Base-by-base conservation (phyloP, 345 rosid species). In the Mangifera indica region DNA sequence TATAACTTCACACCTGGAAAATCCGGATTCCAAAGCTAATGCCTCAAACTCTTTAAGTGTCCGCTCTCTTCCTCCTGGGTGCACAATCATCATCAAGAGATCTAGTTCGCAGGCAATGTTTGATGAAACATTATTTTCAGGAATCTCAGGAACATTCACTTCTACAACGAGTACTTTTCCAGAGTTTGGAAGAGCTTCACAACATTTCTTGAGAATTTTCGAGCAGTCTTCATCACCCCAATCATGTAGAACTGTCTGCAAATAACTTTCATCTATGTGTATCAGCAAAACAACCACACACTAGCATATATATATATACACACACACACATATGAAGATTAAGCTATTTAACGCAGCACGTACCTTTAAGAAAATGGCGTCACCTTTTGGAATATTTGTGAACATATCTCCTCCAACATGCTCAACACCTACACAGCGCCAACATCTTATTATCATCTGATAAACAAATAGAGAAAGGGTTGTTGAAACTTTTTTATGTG, bases 341-440 rank as follows among this genome's bases (percentile, higher is more conserved):
- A 49, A 49, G 15, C 15, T 12, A 4, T 4, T 49, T 13, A 89
- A 91, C 96, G 89, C 91, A 74, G 89, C 91, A 74, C 89, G 91
- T 14, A 97, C 96, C 46, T 95, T 93, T 60, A 89, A 85, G 12
- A 48, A 48, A 12, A 48, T 48, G 52, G 52, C 18, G 5, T 46
- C 51, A 10, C 51, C 51, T 46, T 7, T 46, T 1, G 51, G 17
- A 46, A 46, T 10, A 11, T 10, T 3, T 2, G 13, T 2, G 9
- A 46, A 46, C 51, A 46, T 46, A 46, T 46, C 51, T 46, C 17
- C 51, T 13, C 51, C 51, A 9, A 46, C 13, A 71, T 87, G 91
- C 75, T 93, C 83, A 63, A 90, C 87, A 37, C 93, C 96, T 91
- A 21, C 63, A 64, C 54, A 65, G 25, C 25, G 54, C 10, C 26